Base-by-base conservation (phyloP, 108 stramenopile species). In the Fistulifera solaris region DNA sequence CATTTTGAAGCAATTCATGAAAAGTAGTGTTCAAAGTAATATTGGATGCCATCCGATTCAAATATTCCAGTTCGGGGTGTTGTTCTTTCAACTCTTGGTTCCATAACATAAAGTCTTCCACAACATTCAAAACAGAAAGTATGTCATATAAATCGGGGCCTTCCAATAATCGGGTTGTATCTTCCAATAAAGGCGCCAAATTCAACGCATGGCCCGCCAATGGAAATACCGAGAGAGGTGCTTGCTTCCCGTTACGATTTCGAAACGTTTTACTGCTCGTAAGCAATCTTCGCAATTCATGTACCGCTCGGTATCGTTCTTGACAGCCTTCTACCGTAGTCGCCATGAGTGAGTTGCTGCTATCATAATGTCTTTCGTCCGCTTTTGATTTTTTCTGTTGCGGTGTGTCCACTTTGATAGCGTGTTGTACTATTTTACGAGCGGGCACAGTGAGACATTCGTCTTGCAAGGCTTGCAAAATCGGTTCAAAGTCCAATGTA, bases 101-200 rank as follows among this genome's bases (percentile, higher is more conserved):
- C 87, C 87, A 88, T 40, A 68, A 44, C 39, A 65, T 42, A 8
- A 82, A 39, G 40, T 89, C 83, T 55, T 76, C 58, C 38, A 77
- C 52, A 1, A 60, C 38, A 48, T 76, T 72, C 56, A 89, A 54
- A 53, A 82, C 75, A 28, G 45, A 53, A 3, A 69, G 40, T 27
- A 89, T 59, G 7, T 85, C 83, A 43, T 77, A 52, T 13, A 89
- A 57, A 40, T 89, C 83, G 17, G 78, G 77, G 3, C 87, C 83
- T 52, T 83, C 77, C 54, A 85, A 60, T 0, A 85, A 71, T 38
- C 62, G 41, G 6, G 73, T 78, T 1, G 72, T 52, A 16, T 76
- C 70, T 18, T 78, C 63, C 8, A 82, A 56, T 16, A 85, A 65
- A n/a, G 73, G 67, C 55, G 59, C 64, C 14, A 89, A 26, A 40